These are phyloP conservation scores for Lepiota brunneoincarnata DNA, from an alignment of 768 basidiomycete species.

Conservation along the genomic window DNA sequence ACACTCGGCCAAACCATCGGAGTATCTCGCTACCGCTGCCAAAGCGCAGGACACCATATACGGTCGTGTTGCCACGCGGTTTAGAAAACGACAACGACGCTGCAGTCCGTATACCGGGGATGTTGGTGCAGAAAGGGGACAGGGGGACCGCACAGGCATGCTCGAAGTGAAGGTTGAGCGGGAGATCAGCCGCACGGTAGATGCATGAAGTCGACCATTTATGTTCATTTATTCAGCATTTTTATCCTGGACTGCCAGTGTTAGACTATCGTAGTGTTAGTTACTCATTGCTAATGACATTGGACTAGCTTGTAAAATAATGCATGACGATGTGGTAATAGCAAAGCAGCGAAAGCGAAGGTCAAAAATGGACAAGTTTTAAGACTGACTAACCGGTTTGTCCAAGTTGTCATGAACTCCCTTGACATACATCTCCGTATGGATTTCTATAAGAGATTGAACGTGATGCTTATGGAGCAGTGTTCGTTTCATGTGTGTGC, in stretches of 20 bases:
- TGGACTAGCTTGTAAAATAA: no score
- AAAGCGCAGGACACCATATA: no score
- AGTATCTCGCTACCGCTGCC: no score
- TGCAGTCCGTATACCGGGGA: no score
- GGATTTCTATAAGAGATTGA: conserved; percentile 38
- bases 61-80: no score
- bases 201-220: background rate
- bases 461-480: conserved; percentile 33
- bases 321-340: no score
- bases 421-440: conserved; percentile 41
- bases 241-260: background rate
- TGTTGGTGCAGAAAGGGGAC: no score
- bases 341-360: no score
- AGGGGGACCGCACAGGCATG: background rate
- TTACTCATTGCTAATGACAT: no score
- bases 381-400: background rate
- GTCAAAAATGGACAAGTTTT: no score
- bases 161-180: conserved; percentile 3
- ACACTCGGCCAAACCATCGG: no score
- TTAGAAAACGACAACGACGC: no score
- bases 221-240: background rate
- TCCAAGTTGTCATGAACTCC: background rate
- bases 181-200: background rate
- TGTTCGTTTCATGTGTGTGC: conserved; percentile 36
- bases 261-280: background rate